Evolutionary conservation across 306 rosid genomes (phyloP).

Genomic region (Oemleria cerasiformis): DNA sequence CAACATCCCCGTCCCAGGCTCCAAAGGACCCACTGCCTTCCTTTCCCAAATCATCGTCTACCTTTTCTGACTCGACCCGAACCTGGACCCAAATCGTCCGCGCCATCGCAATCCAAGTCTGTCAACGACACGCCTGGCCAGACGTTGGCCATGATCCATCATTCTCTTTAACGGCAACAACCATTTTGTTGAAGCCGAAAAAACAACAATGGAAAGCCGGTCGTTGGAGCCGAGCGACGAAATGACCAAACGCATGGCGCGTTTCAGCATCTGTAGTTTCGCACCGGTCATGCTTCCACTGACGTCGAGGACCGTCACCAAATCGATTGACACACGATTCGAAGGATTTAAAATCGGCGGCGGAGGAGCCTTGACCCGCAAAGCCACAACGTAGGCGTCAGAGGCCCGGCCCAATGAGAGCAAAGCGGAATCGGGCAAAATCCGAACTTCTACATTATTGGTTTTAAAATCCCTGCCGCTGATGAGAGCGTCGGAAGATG

Average conservation of each 20-base stretch:
- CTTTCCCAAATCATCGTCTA: too few relatives aligned
- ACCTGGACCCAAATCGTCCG: too few relatives aligned
- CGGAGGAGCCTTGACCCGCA: slow-evolving; percentile 70
- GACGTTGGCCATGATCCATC: slow-evolving; percentile 63
- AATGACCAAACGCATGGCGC: slow-evolving; percentile 75
- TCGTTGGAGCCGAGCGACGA: slow-evolving; percentile 64
- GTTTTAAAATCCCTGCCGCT: slow-evolving; percentile 38
- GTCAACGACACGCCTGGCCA: slow-evolving; percentile 63
- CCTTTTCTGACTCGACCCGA: too few relatives aligned
- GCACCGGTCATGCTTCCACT: slow-evolving; percentile 72
- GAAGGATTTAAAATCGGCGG: slow-evolving; percentile 30
- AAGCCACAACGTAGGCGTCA: slow-evolving; percentile 61
- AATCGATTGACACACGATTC: slow-evolving; percentile 71
- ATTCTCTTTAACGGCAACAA: slow-evolving; percentile 56
- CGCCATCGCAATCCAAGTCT: too few relatives aligned
- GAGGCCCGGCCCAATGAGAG: slow-evolving; percentile 46
- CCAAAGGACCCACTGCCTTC: too few relatives aligned
- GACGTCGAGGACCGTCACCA: slow-evolving; percentile 71
- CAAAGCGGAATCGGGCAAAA: slow-evolving; percentile 71
- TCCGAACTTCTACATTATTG: slow-evolving; percentile 50
- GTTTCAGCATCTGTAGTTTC: slow-evolving; percentile 74
- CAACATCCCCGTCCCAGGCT: too few relatives aligned
- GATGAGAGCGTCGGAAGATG: slow-evolving; percentile 35
- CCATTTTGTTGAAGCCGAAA: slow-evolving; percentile 52
- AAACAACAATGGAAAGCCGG: slow-evolving; percentile 76